Evolutionary conservation across 1,284 basidiomycete species (phyloP), one percentile per base, ranked within the genome.

Genomic region (Leccinum griseonigrum): DNA sequence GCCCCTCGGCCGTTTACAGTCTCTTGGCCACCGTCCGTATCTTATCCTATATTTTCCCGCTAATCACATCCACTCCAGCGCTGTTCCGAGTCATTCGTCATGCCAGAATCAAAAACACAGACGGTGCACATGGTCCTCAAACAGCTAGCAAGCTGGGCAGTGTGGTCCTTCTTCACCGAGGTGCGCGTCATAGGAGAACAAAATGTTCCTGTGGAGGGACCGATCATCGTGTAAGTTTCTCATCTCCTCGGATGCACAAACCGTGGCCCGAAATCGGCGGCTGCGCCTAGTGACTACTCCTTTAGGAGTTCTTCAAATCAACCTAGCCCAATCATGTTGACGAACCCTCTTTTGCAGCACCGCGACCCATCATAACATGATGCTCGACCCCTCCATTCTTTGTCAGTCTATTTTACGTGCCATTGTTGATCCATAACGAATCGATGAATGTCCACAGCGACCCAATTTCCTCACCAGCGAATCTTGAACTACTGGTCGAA

Each of bases 401-500:
- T 91, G 94, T 95, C 75, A 73, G 90, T 81, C 57, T 54, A 28
- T 63, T 54, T 59, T 57, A 58, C 56, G 57, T 62, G 59, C 56
- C 53, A 53, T 51, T 51, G 61, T 63, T 60, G 60, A 60, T 64
- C 57, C 36, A 46, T 60, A 55, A 59, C 68, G 67, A 61, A 63
- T 61, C 63, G 26, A 64, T 63, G 54, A 58, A 55, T 58, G 54
- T 22, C 54, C 51, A 60, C 71, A 93, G 91, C 91, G 14, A 85
- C 85, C 56, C 84, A 84, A 54, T 92, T 95, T 74, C 94, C 92
- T 32, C 83, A 91, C 74, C 75, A 79, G 60, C 83, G 94, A 59
- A 89, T 91, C 53, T 76, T 98, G 54, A 94, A 98, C 74, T 98
- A 97, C 75, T 98, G 95, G 95, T 94, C 92, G 67, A 93, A 96